Percentiles rank a stretch among this genome's conserved stretches.
These are phyloP conservation scores for Ophiosphaerella korrae DNA, from an alignment of 2,329 filamentous ascomycete genomes.

Conservation along the genomic window DNA sequence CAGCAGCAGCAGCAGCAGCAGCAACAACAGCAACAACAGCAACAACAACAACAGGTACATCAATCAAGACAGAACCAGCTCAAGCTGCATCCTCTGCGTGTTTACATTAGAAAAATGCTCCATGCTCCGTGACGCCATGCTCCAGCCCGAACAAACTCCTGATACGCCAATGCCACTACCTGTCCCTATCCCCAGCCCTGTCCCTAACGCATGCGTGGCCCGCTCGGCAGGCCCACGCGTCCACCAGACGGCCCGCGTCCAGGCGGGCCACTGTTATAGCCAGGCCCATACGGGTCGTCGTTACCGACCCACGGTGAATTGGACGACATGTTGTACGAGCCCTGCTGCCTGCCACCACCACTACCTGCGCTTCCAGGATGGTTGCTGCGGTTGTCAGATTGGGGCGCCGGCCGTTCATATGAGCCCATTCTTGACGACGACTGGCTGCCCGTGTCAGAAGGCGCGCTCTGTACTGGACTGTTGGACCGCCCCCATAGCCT, in stretches of 20 bases:
- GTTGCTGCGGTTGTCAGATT: slow-evolving; percentile 38
- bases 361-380: slow-evolving; percentile 34
- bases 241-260: slow-evolving; percentile 36
- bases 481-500: slow-evolving; percentile 71
- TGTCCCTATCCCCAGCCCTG: too few relatives aligned
- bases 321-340: slow-evolving; percentile 33
- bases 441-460: slow-evolving; percentile 23
- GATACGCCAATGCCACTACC: neutral
- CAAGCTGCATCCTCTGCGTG: neutral
- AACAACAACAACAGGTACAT: neutral
- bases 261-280: slow-evolving; percentile 29
- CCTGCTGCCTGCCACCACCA: slow-evolving; percentile 35
- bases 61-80: neutral
- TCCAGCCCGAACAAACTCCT: neutral
- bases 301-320: slow-evolving; percentile 41
- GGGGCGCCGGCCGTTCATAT: slow-evolving; percentile 30
- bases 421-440: slow-evolving; percentile 22
- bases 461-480: slow-evolving; percentile 55
- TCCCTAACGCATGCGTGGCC: slow-evolving; percentile 41
- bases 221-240: slow-evolving; percentile 46
- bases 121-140: slow-evolving; percentile 3
- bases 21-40: neutral
- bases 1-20: neutral
- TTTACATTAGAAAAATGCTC: neutral
- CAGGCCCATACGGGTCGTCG: slow-evolving; percentile 40